Base-by-base conservation (phyloP, 805 yeast genomes). In the Priceomyces carsonii region DNA sequence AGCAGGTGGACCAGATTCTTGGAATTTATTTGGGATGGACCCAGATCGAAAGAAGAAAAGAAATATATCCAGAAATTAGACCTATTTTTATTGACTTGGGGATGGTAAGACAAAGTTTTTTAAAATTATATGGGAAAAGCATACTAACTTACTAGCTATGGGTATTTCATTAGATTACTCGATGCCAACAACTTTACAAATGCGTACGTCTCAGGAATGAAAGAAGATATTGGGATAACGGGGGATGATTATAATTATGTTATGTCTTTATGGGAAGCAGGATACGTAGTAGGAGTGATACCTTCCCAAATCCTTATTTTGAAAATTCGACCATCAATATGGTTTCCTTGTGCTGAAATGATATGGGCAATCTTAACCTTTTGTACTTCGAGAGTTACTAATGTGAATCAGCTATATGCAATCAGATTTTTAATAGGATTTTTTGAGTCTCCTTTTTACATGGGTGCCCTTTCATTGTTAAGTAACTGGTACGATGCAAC, bases 221-320 rank as follows among this genome's bases (percentile, higher is more conserved):
- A 53, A 39, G 57, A 48, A 21, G 63, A 56, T 34, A 38, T 56
- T 39, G 23, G 40, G 7, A 48, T 59, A 52, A 13, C 47, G 32
- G 75, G 76, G n/a, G 54, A 71, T 39, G 66, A 75, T 40, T 66
- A 65, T 42, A 75, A 76, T 44, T 39, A 71, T 28, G 59, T 47
- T 75, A 2, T 81, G 38, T 73, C 82, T 0, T 68, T 73, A 31
- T 78, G 74, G 55, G 74, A 72, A 18, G 66, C 74, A 7, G 86
- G 85, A 3, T 76, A 77, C 50, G 69, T 73, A 19, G 62, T 79
- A 18, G 78, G 77, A 6, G 74, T 76, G 68, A 29, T 80, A 27
- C 85, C 86, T 2, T 69, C 75, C 42, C 77, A 78, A 41, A 37
- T 79, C 39, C 59, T 75, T 25, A 50, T 75, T 12, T 45, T 73